Evolutionary conservation across 345 rosid genomes (phyloP), one percentile per base, ranked within the genome.

Genomic region (Lenwebbia sp.): DNA sequence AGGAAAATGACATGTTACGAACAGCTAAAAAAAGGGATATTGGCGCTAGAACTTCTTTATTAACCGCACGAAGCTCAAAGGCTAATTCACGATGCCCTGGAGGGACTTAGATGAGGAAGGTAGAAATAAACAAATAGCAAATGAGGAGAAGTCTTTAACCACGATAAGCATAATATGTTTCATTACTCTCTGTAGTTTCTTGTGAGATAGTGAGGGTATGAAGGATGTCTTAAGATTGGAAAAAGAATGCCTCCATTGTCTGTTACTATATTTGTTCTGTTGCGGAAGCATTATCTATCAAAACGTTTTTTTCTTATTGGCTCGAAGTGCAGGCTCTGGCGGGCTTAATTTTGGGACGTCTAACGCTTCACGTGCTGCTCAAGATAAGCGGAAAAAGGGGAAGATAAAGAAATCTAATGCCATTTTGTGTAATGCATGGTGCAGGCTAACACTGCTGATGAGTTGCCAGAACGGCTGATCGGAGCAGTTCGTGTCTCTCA

Each of bases 401-500:
- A 62, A 62, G 41, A 30, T 15, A 15, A 15, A 62, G 78, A 70
- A 70, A 33, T 70, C 25, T 70, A 33, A 70, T 33, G 44, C 78
- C 78, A 70, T 28, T 70, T 70, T 70, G 6, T 70, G n/a, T 78
- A 26, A 62, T 49, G 22, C 70, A 21, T 76, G 52, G 23, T 33
- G 23, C 88, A 97, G 99, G 99, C 96, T 53, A 97, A 95, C 87
- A 89, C 96, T 83, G 83, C 88, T 1, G 99, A 97, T 65, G 99
- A 97, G 88, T 91, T 96, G 91, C 98, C 99, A 0, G 99, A 97
- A 88, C 85, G 98, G 88, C 91, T 96, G 85, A 95, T 96, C 11
- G 98, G 99, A 76, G 99, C 98, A 0, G 96, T 97, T 47, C 95
- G 99, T 84, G 99, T 94, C 87, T 97, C 98, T 82, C 99, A 97